Evolutionary conservation across 371 early-diverging fungal genomes (phyloP).

Genomic region (Lichtheimia corymbifera): DNA sequence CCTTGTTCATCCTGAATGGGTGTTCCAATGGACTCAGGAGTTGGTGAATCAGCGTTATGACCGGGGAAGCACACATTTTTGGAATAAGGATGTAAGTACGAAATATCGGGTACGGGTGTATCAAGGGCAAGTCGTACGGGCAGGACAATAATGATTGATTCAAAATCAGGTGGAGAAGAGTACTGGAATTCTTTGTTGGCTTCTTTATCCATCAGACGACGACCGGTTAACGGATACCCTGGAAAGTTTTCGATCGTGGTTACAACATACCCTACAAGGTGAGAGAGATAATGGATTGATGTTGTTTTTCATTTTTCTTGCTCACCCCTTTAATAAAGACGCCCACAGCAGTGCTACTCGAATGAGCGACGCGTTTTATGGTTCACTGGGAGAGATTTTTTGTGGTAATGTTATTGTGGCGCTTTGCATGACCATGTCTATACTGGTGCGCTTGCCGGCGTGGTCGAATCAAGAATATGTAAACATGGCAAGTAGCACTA

Average conservation of each 20-base stretch:
- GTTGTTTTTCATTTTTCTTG: neutral
- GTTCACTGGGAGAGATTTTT: neutral
- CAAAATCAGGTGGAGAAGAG: neutral
- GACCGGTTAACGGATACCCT: neutral
- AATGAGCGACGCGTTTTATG: no score
- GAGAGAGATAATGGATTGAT: neutral
- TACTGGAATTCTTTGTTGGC: neutral
- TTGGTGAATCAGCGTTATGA: neutral
- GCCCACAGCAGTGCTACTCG: no score
- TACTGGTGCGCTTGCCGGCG: neutral
- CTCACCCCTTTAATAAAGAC: no score
- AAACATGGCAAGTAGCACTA: no score
- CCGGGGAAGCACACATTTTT: neutral
- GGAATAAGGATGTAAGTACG: conserved; percentile 1
- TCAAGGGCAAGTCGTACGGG: no score
- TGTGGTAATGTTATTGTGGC: neutral
- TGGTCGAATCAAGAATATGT: no score
- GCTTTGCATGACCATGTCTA: neutral
- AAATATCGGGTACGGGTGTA: neutral
- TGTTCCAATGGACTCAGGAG: neutral
- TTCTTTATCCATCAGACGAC: conserved; percentile 1
- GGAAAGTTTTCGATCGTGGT: neutral
- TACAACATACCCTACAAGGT: neutral
- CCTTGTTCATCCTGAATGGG: neutral
- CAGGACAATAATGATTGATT: neutral